A percentile compares a stretch with the other conserved stretches of the same genome.
These are phyloP conservation scores for Chionographis japonica DNA, from an alignment of 106 monocot species.

Conservation along the genomic window DNA sequence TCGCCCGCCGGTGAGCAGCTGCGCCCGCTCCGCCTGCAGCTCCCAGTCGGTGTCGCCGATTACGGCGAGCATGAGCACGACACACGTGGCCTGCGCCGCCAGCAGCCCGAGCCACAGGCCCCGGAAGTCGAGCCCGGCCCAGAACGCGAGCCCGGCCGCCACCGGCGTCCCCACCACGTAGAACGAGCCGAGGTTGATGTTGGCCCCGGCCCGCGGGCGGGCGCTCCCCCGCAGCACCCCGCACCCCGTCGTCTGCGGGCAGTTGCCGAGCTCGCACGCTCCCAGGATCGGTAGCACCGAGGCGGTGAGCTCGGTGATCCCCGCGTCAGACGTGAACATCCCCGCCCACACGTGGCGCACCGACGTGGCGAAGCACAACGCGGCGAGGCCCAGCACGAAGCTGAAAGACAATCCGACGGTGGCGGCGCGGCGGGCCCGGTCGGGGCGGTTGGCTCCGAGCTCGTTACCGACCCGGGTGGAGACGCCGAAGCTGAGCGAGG, in stretches of 20 bases:
- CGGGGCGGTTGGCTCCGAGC: conserved; percentile 36
- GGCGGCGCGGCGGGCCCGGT: conserved; percentile 31
- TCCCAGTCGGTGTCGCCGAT: conserved; percentile 32
- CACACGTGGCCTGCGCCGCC: conserved; percentile 39
- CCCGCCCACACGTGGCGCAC: conserved; percentile 34
- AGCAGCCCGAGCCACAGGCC: conserved; percentile 52
- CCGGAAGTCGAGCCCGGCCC: conserved; percentile 21
- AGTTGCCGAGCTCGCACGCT: conserved; percentile 47
- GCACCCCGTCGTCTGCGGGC: conserved; percentile 58
- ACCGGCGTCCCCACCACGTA: conserved; percentile 50
- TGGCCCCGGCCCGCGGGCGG: conserved; percentile 27
- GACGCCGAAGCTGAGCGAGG: conserved; percentile 39
- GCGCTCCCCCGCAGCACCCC: conserved; percentile 53
- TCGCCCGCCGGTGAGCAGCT: conserved; percentile 20
- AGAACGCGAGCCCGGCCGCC: conserved; percentile 36
- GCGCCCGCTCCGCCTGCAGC: conserved; percentile 33
- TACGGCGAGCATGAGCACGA: conserved; percentile 29
- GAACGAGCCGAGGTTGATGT: conserved; percentile 40
- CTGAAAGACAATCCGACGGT: conserved; percentile 24
- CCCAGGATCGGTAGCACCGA: conserved; percentile 39
- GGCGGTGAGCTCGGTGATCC: conserved; percentile 19
- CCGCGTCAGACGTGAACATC: conserved; percentile 31
- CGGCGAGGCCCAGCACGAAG: conserved; percentile 21
- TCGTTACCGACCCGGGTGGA: conserved; percentile 49
- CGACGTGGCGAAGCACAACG: conserved; percentile 24